Base-by-base conservation (phyloP, 2,329 filamentous ascomycete species). In the Nemania diffusa region DNA sequence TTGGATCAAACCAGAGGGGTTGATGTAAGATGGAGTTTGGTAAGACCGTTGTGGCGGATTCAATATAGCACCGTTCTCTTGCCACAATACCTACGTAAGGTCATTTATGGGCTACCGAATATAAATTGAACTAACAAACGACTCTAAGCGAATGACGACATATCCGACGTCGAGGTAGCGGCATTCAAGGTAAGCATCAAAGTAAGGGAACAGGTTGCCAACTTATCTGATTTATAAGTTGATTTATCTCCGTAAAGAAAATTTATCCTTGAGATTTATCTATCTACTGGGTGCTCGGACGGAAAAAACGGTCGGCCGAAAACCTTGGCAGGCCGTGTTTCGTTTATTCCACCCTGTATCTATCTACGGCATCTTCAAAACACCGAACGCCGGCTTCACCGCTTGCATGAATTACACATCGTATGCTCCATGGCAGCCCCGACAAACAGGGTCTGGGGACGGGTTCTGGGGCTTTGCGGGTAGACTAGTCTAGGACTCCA, bases 1-100 rank as follows among this genome's bases (percentile, higher is more conserved):
- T 34, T 65, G 57, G 63, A 29, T 29, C 6, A 55, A 22, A 24
- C 63, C 50, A 15, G 53, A 46, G 26, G 60, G 26, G 8, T 37
- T 26, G 1, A 50, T 50, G 27, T 34, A 15, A 57, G 1, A 48
- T 46, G 15, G 15, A 44, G 15, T 8, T 40, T 13, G 11, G 11
- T 40, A 40, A 34, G 32, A 34, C 32, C 13, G 32, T 34, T 34
- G 17, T 40, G 37, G 37, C 37, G 37, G 34, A 13, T 15, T 40
- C 8, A 13, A 40, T 40, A 40, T 40, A 40, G 11, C 11, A 5
- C 11, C 37, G 37, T 40, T 13, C 37, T 40, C 2, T 40, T 17
- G 11, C 11, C 5, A 13, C 37, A 40, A 40, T n/a, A n/a, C n/a
- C n/a, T 40, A 13, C 5, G 37, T 40, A 1, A 9, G 11, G 37